Percentiles rank a stretch among this genome's conserved stretches.
phyloP scores from a whole-genome alignment of 2,329 filamentous ascomycete species.

The Scleromitrula shiraiana region DNA sequence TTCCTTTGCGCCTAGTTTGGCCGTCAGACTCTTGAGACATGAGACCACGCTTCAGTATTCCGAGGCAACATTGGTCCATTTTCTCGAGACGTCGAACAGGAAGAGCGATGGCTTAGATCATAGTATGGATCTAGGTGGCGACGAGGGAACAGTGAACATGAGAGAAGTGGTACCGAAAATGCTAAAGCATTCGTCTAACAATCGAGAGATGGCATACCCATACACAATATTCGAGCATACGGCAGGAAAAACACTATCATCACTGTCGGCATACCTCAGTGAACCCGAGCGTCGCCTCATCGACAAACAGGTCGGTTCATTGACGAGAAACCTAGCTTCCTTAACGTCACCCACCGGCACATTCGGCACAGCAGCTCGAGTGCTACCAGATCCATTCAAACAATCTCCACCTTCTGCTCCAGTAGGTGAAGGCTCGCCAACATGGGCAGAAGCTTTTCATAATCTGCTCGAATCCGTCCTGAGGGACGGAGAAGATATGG shows the following conservation, averaged over 20 bases:
- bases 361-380: constrained; percentile 25
- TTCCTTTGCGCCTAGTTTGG: constrained; percentile 23
- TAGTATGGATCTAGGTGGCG: not conserved
- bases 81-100: constrained; percentile 17
- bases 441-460: constrained; percentile 51
- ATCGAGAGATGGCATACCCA: constrained; percentile 26
- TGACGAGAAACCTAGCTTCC: constrained; percentile 23
- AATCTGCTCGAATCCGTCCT: constrained; percentile 47
- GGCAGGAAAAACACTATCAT: constrained; percentile 22
- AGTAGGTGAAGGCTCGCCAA: constrained; percentile 28
- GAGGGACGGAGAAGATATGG: constrained; percentile 52
- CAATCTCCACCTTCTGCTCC: constrained; percentile 5
- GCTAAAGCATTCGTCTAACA: constrained; percentile 27
- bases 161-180: constrained; percentile 23
- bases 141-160: constrained; percentile 7
- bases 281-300: constrained; percentile 19
- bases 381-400: constrained; percentile 19
- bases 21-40: constrained; percentile 26
- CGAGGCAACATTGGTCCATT: constrained; percentile 26
- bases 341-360: constrained; percentile 23
- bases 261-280: constrained; percentile 22
- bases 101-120: not conserved
- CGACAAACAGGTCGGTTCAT: constrained; percentile 24
- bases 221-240: constrained; percentile 26
- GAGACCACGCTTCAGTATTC: constrained; percentile 25